Conservation (phyloP, 1,284 basidiomycete genomes). For the Fistulina hepatica region DNA sequence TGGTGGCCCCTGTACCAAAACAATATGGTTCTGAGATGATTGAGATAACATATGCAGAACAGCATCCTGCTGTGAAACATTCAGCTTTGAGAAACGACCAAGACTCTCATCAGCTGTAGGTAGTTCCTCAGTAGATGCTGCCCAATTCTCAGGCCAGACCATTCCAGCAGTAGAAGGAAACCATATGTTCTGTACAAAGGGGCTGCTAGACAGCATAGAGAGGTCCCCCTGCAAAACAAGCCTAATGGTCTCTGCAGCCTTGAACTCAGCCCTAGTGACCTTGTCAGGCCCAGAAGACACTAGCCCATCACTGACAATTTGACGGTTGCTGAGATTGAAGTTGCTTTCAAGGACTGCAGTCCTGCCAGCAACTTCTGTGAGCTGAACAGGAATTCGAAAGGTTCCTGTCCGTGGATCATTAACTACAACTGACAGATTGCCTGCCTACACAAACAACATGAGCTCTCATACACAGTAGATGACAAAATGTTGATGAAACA, state of each 20-base stretch:
- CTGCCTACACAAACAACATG: background rate
- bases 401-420: constrained; percentile 13
- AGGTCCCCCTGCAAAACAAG: constrained; percentile 37
- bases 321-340: constrained; percentile 17
- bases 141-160: constrained; percentile 34
- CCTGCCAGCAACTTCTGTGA: constrained; percentile 13
- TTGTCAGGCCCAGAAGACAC: constrained; percentile 37
- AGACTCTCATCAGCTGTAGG: constrained; percentile 13
- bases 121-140: constrained; percentile 8
- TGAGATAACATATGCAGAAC: constrained; percentile 41
- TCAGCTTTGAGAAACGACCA: constrained; percentile 26
- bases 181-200: constrained; percentile 51
- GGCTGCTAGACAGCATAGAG: constrained; percentile 32
- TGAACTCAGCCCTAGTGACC: constrained; percentile 41
- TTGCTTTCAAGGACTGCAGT: constrained; percentile 8
- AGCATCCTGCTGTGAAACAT: constrained; percentile 43
- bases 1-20: constrained; percentile 31
- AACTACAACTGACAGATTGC: constrained; percentile 19
- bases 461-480: background rate
- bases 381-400: constrained; percentile 10
- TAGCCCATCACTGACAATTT: constrained; percentile 24
- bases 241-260: constrained; percentile 34
- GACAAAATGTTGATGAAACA: too few species aligned
- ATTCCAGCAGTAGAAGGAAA: constrained; percentile 25
- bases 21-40: constrained; percentile 21